phyloP scores from a whole-genome alignment of 2,329 filamentous ascomycete species.

The Neofusicoccum sp. region DNA sequence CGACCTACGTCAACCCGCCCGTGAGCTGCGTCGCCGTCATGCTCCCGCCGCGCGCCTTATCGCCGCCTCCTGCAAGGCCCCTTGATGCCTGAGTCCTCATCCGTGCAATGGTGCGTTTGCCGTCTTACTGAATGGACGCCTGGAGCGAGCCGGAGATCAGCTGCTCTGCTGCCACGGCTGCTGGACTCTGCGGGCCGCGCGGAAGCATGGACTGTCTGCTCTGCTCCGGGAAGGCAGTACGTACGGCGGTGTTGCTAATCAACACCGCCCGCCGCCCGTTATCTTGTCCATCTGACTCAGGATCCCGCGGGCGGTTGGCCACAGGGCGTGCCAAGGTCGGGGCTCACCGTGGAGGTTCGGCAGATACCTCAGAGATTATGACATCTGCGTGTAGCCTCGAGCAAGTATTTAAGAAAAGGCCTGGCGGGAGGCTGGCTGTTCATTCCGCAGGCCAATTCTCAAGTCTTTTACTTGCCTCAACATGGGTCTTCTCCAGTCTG shows the following conservation, averaged over 20 bases:
- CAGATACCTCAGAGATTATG: not conserved
- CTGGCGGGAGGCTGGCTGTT: not conserved
- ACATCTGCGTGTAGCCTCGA: not conserved
- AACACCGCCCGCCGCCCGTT: not conserved
- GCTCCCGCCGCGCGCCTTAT: not conserved
- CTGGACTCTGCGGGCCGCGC: not conserved
- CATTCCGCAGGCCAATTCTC: not conserved
- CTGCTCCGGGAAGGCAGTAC: not conserved
- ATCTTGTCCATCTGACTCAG: slow-evolving; percentile 15
- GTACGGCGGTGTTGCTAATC: not conserved
- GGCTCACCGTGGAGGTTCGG: not conserved
- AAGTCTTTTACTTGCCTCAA: not conserved
- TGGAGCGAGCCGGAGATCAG: not conserved
- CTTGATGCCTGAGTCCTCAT: not conserved
- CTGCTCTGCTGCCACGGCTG: not conserved
- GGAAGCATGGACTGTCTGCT: not conserved
- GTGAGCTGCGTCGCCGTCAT: not conserved
- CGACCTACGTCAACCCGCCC: not conserved
- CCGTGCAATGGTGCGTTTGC: not conserved
- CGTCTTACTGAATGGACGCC: not conserved
- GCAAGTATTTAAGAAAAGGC: not conserved
- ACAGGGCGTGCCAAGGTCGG: slow-evolving; percentile 6
- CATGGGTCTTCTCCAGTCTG: slow-evolving; percentile 9
- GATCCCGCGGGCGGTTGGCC: not conserved
- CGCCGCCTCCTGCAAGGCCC: slow-evolving; percentile 1